phyloP scores from a whole-genome alignment of 371 early-diverging fungal species.

The Mucor sp. region DNA sequence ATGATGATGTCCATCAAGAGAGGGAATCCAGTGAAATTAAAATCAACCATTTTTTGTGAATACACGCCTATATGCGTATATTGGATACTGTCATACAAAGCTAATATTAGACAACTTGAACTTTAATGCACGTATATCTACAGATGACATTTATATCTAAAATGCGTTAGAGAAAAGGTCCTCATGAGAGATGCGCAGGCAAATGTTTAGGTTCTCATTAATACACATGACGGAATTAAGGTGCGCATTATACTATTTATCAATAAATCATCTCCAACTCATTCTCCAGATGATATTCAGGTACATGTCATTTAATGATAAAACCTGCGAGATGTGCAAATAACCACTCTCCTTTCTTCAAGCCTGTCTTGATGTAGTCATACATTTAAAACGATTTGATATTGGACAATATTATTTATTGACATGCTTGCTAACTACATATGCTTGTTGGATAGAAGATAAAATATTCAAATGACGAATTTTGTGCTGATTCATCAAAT shows the following conservation, averaged over 20 bases:
- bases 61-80: not conserved
- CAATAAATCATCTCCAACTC: too few relatives aligned
- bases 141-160: too few relatives aligned
- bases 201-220: not conserved
- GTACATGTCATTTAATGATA: not conserved
- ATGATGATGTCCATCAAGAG: not conserved
- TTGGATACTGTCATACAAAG: not conserved
- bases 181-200: too few relatives aligned
- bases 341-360: too few relatives aligned
- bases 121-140: not conserved
- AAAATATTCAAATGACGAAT: too few relatives aligned
- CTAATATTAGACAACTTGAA: not conserved
- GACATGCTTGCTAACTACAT: too few relatives aligned
- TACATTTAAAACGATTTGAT: too few relatives aligned
- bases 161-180: too few relatives aligned
- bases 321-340: not conserved
- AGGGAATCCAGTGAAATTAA: not conserved
- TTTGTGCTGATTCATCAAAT: too few relatives aligned
- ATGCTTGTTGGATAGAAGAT: too few relatives aligned
- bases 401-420: too few relatives aligned
- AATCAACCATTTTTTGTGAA: not conserved
- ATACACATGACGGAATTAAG: not conserved
- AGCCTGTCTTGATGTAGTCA: too few relatives aligned
- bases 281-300: not conserved
- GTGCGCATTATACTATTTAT: not conserved